Evolutionary conservation across 1,284 basidiomycete genomes (phyloP), one percentile per base, ranked within the genome.

Genomic region (Sanguinoderma infundibulare): DNA sequence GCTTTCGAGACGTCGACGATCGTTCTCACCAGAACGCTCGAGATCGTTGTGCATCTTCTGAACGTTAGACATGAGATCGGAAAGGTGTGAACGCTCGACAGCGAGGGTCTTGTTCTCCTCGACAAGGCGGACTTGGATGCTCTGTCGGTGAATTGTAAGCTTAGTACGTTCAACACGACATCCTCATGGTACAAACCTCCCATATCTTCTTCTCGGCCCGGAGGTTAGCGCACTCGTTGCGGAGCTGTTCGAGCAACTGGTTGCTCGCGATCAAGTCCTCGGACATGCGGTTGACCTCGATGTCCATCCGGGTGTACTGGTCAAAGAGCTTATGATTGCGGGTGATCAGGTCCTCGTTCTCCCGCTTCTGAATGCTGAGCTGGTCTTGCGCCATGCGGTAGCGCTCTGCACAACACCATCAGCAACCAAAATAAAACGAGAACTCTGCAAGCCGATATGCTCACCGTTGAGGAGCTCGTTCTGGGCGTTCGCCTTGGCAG

Each of bases 121-220:
- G 7, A 92, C 83, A 20, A 98, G 81, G 15, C 95, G 87, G 40
- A 70, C 72, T 82, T 96, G 92, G 15, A 91, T 83, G 64, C 85
- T 87, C 93, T 91, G 59, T 24, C 57, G 2, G 15, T 3, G 17
- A 2, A 20, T 2, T 35, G 49, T 51, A 8, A 51, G 34, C 24
- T 22, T 40, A 10, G 9, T 5, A 39, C 2, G 22, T 5, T 26
- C 20, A 1, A 34, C 3, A 12, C 4, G 8, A 5, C 26, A 22
- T 4, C 8, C 39, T 54, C 24, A 20, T 24, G 8, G 24, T 2
- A 73, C 87, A 54, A 55, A 92, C 94, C 87, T 93, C 92, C 91
- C 91, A 95, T 44, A 96, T 91, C 69, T 90, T 91, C 80, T 94
- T 95, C 82, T 98, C 96, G 0, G 95, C 94, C 32, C 90, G 86